Conservation (phyloP, 192 early-diverging fungal species). For the Pecoramyces ruminantium region DNA sequence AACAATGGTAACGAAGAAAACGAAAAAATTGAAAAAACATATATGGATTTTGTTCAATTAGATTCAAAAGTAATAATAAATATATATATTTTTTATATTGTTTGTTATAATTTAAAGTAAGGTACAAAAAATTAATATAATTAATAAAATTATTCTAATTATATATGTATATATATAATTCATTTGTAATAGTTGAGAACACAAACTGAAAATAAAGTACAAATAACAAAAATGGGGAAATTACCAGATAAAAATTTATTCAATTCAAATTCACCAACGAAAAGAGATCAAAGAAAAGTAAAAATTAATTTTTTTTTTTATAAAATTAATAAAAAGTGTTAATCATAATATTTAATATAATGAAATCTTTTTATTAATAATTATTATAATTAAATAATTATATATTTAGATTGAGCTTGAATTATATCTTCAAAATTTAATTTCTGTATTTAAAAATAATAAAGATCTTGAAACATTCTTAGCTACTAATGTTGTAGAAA, state of each 20-base stretch:
- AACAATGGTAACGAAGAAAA: neutral
- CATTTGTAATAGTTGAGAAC: neutral
- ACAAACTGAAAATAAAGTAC: neutral
- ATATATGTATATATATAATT: too few species aligned
- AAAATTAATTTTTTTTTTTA: too few species aligned
- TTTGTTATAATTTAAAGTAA: too few species aligned
- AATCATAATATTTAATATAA: too few species aligned
- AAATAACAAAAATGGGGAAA: constrained; percentile 38
- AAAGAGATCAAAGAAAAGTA: constrained; percentile 72
- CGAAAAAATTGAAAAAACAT: neutral
- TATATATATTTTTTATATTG: too few species aligned
- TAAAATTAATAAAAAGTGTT: too few species aligned
- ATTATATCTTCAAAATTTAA: constrained; percentile 59
- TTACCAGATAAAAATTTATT: constrained; percentile 76
- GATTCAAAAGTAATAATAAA: neutral
- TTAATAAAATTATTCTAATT: too few species aligned
- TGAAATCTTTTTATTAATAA: too few species aligned
- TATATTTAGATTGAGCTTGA: constrained; percentile 46
- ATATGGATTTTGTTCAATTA: neutral
- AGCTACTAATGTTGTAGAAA: constrained; percentile 39
- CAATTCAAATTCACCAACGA: constrained; percentile 58
- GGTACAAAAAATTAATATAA: too few species aligned
- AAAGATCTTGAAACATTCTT: constrained; percentile 42
- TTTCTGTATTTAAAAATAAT: constrained; percentile 29
- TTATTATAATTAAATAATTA: neutral